Evolutionary conservation across 2,329 filamentous ascomycete species (phyloP).

Genomic region (Exophiala lecanii-corni): DNA sequence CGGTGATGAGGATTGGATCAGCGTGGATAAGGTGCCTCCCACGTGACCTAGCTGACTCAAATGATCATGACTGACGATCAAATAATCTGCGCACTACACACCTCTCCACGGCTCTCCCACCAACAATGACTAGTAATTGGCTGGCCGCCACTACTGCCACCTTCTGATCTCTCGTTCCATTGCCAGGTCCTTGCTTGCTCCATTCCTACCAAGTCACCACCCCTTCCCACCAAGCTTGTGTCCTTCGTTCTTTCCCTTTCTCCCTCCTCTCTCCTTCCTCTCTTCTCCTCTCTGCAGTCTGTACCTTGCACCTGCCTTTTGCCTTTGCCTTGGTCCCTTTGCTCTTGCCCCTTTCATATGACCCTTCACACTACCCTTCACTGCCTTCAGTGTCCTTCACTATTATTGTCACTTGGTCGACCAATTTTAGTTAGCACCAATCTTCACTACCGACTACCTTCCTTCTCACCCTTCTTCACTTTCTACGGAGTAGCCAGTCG

Average conservation of each 20-base stretch:
- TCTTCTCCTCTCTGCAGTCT: conserved; percentile 2
- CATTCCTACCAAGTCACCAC: not conserved
- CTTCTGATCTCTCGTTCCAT: not conserved
- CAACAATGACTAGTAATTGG: not conserved
- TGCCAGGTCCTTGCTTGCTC: not conserved
- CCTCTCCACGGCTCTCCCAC: too few relatives aligned
- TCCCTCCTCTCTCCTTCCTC: not conserved
- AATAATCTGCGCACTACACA: not conserved
- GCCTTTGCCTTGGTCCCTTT: too few relatives aligned
- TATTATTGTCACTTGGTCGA: not conserved
- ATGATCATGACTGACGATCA: too few relatives aligned
- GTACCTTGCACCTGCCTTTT: too few relatives aligned
- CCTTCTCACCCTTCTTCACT: not conserved
- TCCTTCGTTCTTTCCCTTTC: not conserved
- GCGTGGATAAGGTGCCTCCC: too few relatives aligned
- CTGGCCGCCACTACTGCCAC: not conserved
- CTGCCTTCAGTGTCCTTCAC: too few relatives aligned
- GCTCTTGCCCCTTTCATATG: too few relatives aligned
- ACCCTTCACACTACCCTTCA: too few relatives aligned
- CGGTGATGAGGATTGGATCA: too few relatives aligned
- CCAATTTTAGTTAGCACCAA: not conserved
- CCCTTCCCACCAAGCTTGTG: not conserved
- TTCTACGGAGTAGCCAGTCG: too few relatives aligned
- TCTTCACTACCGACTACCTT: not conserved
- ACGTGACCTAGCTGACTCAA: not conserved